Evolutionary conservation across 768 basidiomycete species (phyloP).

Genomic region (Boletus bicolor): DNA sequence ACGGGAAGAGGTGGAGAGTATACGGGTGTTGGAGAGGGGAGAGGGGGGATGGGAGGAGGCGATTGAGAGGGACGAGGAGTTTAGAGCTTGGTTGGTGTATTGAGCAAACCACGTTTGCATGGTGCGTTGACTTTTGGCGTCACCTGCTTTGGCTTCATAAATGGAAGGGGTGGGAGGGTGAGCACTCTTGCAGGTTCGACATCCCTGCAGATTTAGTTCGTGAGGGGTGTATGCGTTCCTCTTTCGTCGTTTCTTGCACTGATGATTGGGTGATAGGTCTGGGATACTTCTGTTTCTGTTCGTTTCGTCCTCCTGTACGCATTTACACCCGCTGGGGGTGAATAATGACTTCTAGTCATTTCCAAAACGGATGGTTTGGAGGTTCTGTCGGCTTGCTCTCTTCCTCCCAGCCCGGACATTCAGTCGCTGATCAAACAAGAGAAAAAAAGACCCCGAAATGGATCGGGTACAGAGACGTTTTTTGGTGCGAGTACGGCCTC

Average conservation of each 20-base stretch:
- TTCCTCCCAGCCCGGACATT: background rate
- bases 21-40: constrained; percentile 27
- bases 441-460: background rate
- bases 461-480: background rate
- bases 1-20: constrained; percentile 42
- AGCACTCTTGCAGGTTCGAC: background rate
- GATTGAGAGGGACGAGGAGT: constrained; percentile 14
- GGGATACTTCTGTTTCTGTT: background rate
- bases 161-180: background rate
- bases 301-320: background rate
- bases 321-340: background rate
- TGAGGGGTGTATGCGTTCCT: background rate
- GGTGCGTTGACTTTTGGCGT: no score
- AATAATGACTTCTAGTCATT: background rate
- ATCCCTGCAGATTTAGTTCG: no score
- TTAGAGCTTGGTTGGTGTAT: constrained; percentile 34
- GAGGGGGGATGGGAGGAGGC: constrained; percentile 33
- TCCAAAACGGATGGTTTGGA: background rate
- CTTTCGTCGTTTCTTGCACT: background rate
- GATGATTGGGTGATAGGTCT: background rate
- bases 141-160: background rate
- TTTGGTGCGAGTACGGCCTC: background rate
- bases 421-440: background rate
- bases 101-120: constrained; percentile 9
- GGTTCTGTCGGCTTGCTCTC: background rate